Base-by-base conservation (phyloP, 129 eudicot genomes). In the Pittosporum tobira region DNA sequence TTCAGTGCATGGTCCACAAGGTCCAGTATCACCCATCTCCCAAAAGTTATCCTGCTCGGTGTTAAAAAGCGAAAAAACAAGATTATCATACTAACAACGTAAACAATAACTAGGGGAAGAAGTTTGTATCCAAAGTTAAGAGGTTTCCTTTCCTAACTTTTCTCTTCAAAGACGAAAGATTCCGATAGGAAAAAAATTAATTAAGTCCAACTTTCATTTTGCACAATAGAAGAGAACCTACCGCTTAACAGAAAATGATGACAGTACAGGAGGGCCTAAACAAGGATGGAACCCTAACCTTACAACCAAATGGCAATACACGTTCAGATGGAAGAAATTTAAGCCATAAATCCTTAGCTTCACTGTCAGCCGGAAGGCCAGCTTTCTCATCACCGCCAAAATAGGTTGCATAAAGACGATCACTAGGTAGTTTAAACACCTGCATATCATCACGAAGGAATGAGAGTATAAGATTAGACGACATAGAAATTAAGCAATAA, bases 11-110 rank as follows among this genome's bases (percentile, higher is more conserved):
- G 99, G 99, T 72, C 99, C 99, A 73, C 99, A 91, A 22, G 99
- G 99, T 38, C 99, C 99, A 64, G 99, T 91, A 70, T 91, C 99
- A 36, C 99, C 99, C 99, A 91, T 91, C 85, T 91, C 99, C 99
- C 99, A 91, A 55, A 91, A 91, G 70, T 91, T 91, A 67, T 91
- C 99, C 99, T 91, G 38, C 57, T 51, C 27, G 65, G 52, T 49
- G 63, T 64, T 31, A 44, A 34, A 50, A 18, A 56, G 27, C 4
- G 20, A 19, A n/a, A n/a, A 23, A 31, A 30, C 24, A 30, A 56
- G 57, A 49, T 30, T 44, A 47, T 48, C 46, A 62, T 34, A 48
- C 43, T 26, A 1, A 23, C 7, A 31, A 15, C 12, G 24, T 2
- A 13, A 13, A 13, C 2, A 5, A 13, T 44, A 44, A 44, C n/a